These are phyloP conservation scores for Raphanus sativus DNA, from an alignment of 345 rosid species.

Conservation along the genomic window DNA sequence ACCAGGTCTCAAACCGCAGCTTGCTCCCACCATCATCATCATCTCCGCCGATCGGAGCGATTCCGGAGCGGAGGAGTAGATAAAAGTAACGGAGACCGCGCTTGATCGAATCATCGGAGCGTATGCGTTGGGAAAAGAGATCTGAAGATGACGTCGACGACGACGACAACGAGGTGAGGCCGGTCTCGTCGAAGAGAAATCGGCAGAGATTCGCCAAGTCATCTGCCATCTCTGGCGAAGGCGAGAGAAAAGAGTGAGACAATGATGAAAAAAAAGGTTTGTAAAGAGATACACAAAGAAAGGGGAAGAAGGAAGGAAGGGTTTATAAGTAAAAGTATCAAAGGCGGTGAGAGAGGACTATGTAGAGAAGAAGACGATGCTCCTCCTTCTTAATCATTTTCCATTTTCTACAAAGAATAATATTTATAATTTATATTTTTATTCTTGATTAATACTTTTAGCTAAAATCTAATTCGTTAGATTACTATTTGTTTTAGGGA, in stretches of 20 bases:
- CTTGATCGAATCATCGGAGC: conserved; percentile 59
- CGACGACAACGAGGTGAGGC: conserved; percentile 31
- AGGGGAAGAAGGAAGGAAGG: conserved; percentile 15
- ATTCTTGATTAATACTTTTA: background rate
- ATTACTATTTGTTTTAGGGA: background rate
- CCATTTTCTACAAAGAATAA: background rate
- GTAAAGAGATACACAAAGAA: background rate
- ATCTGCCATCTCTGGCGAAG: conserved; percentile 53
- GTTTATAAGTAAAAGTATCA: conserved; percentile 38
- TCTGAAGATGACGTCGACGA: conserved; percentile 39
- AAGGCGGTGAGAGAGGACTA: conserved; percentile 36
- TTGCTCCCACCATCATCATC: too few relatives aligned
- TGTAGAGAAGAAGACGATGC: conserved; percentile 34
- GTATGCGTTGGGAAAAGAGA: conserved; percentile 57
- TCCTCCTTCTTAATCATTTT: conserved; percentile 15
- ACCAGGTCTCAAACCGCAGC: conserved; percentile 60
- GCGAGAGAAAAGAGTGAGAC: background rate
- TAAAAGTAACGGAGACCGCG: conserved; percentile 58
- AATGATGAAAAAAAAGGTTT: conserved; percentile 20
- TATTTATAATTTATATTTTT: background rate
- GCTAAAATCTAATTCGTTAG: background rate
- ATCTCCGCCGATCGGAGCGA: conserved; percentile 47
- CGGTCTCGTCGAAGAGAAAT: conserved; percentile 52
- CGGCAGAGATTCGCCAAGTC: conserved; percentile 65
- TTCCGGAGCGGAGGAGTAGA: conserved; percentile 48